Conservation (phyloP, 345 rosid genomes). For the Pugionium cornutum region DNA sequence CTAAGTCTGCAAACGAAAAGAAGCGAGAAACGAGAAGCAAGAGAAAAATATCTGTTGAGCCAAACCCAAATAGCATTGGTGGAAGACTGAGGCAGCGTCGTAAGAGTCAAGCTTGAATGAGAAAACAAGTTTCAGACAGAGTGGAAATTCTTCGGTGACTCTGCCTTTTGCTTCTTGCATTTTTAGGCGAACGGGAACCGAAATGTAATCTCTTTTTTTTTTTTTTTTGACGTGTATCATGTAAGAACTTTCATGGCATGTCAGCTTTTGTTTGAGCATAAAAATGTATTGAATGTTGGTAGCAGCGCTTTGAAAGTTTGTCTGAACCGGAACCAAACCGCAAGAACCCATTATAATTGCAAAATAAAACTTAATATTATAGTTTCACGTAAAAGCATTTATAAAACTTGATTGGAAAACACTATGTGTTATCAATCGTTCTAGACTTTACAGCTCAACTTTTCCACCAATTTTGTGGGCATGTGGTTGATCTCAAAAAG, state of each 20-base stretch:
- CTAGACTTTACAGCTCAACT: too few species aligned
- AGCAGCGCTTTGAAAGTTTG: neutral
- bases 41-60: conserved; percentile 32
- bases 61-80: conserved; percentile 45
- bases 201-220: neutral
- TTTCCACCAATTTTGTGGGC: too few species aligned
- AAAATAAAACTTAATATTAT: too few species aligned
- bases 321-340: neutral
- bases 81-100: conserved; percentile 54
- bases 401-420: too few species aligned
- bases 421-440: too few species aligned
- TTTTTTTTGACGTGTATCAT: conserved; percentile 5
- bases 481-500: too few species aligned
- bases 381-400: too few species aligned
- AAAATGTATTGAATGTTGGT: neutral
- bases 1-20: neutral
- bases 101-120: conserved; percentile 17
- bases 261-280: conserved; percentile 2
- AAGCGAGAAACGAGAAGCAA: conserved; percentile 2
- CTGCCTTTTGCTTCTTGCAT: neutral
- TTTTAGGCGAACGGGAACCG: neutral
- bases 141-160: too few species aligned
- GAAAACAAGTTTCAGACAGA: neutral
- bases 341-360: neutral
- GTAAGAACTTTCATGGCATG: conserved; percentile 15